These are phyloP conservation scores for Tulasnella sp. DNA, from an alignment of 768 basidiomycete species.

Conservation along the genomic window DNA sequence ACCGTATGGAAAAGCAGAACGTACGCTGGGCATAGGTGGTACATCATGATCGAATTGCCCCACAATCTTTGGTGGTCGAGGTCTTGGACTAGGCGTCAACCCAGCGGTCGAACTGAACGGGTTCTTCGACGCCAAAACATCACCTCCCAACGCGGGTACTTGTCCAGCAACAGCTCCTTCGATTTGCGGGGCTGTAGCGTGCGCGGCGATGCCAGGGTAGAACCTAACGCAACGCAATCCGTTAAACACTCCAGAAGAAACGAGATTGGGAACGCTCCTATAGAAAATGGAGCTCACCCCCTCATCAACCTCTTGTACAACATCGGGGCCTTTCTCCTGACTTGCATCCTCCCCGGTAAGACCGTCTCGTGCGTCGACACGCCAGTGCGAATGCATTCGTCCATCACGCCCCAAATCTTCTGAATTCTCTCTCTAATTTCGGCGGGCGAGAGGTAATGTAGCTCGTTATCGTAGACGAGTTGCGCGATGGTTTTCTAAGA, in stretches of 20 bases:
- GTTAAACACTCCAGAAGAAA: neutral
- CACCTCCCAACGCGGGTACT: neutral
- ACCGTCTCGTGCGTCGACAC: slow-evolving; percentile 72
- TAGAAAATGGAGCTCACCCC: slow-evolving; percentile 65
- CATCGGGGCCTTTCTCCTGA: slow-evolving; percentile 80
- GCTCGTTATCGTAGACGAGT: slow-evolving; percentile 89
- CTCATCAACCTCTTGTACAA: slow-evolving; percentile 88
- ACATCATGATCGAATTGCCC: slow-evolving; percentile 78
- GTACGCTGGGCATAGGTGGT: slow-evolving; percentile 61
- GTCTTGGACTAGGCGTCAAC: neutral
- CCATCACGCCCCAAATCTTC: slow-evolving; percentile 90
- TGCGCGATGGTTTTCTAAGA: slow-evolving; percentile 86
- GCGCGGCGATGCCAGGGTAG: slow-evolving; percentile 46
- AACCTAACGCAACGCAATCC: slow-evolving; percentile 38
- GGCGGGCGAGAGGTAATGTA: slow-evolving; percentile 66
- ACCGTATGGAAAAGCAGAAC: neutral
- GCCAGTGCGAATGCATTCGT: slow-evolving; percentile 79
- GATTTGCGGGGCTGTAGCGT: slow-evolving; percentile 31
- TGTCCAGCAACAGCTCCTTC: neutral
- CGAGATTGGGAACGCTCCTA: too few relatives aligned
- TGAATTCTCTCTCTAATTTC: slow-evolving; percentile 73
- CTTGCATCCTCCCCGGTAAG: slow-evolving; percentile 79
- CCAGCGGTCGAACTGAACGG: neutral
- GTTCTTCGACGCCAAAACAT: neutral
- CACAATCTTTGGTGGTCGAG: slow-evolving; percentile 47